These are phyloP conservation scores for Penicillium sp. DNA, from an alignment of 2,329 filamentous ascomycete genomes.

Conservation along the genomic window DNA sequence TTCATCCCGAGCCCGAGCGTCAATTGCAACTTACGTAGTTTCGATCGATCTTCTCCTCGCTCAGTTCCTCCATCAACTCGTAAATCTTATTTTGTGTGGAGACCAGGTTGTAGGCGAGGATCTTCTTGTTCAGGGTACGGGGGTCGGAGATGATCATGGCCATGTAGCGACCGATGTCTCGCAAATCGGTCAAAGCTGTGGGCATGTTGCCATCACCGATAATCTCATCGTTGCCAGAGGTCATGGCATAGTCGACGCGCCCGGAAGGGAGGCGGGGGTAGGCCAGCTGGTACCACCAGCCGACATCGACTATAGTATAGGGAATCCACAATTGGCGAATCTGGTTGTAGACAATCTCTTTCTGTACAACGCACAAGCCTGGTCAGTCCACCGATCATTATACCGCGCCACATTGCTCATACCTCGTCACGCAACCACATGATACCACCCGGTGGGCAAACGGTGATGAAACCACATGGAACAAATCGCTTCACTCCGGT, in stretches of 20 bases:
- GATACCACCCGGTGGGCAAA: constrained; percentile 47
- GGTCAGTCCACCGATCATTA: constrained; percentile 7
- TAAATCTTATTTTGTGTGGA: constrained; percentile 50
- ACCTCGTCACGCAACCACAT: constrained; percentile 45
- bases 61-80: constrained; percentile 47
- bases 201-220: constrained; percentile 48
- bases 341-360: constrained; percentile 53
- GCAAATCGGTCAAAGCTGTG: constrained; percentile 49
- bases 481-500: constrained; percentile 55
- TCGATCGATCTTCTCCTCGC: constrained; percentile 49
- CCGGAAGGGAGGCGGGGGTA: constrained; percentile 49
- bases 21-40: constrained; percentile 35
- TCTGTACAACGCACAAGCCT: constrained; percentile 32
- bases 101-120: constrained; percentile 52
- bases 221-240: constrained; percentile 39
- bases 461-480: constrained; percentile 52
- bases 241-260: constrained; percentile 46
- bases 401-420: constrained; percentile 12
- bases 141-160: constrained; percentile 53
- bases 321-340: constrained; percentile 51
- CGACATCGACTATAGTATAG: constrained; percentile 59
- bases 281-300: constrained; percentile 58
- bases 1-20: neutral
- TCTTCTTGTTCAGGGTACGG: constrained; percentile 54
- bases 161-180: constrained; percentile 56